Evolutionary conservation across 2,329 filamentous ascomycete genomes (phyloP), one percentile per base, ranked within the genome.

Genomic region (Pleurostoma richardsiae): DNA sequence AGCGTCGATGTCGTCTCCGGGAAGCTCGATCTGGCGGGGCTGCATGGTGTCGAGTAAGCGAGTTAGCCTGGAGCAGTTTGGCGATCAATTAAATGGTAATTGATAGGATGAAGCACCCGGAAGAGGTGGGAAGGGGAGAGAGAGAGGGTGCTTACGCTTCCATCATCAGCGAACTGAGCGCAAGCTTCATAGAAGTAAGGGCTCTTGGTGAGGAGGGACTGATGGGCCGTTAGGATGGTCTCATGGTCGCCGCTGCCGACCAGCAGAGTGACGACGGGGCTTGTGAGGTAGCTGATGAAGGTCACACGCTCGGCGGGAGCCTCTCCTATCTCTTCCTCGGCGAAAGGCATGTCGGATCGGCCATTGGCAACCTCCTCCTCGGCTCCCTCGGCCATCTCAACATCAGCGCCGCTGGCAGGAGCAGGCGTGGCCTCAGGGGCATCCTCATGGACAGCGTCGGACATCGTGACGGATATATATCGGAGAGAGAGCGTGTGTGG

Each of bases 141-240:
- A 2, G 10, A 6, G 46, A 29, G 4, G 33, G 4, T 19, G 70
- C 80, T 52, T 67, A 87, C 85, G 49, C 75, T 77, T 42, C 76
- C 76, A 44, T 82, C 78, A 30, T 80, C 74, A 41, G 72, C 71
- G 59, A 90, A 86, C 43, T 76, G 66, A 8, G 76, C 72, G 59
- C 84, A 82, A 5, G 78, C 72, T 27, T 82, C 77, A 8, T 74
- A 72, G 60, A 96, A 89, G 65, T 78, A 90, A 0, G 90, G 88
- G 40, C 88, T 92, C 62, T 84, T 78, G 8, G 71, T 60, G 33
- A 97, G 74, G 29, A 96, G 76, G 3, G 74, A 83, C 68, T 95
- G 86, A 65, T 96, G 91, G 5, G 89, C 89, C 28, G 82, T 84
- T 49, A 96, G 76, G 30, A 82, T 73, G 7, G 80, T 82, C 56